Conservation (phyloP, 2,329 filamentous ascomycete species). For the Bisporella sp. region DNA sequence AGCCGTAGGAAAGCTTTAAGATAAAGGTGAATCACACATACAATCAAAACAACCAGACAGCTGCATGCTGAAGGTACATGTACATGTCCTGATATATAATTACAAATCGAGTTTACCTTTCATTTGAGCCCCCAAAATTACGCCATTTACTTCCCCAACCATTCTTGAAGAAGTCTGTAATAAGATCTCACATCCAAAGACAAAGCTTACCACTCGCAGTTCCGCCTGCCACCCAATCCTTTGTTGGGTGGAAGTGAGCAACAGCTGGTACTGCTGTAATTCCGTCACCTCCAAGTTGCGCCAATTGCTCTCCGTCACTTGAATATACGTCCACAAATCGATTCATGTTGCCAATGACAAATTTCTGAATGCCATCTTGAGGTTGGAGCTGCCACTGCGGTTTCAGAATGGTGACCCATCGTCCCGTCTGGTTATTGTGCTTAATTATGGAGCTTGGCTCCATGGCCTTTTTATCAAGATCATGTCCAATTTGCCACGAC, state of each 20-base stretch:
- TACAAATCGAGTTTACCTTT: no score
- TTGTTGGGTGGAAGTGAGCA: constrained; percentile 78
- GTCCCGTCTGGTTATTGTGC: constrained; percentile 94
- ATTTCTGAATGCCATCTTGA: constrained; percentile 72
- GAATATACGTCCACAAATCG: constrained; percentile 91
- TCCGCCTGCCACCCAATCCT: constrained; percentile 88
- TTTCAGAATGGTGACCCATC: constrained; percentile 81
- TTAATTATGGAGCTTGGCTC: constrained; percentile 60
- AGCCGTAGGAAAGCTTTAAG: no score
- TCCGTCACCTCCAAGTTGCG: constrained; percentile 78
- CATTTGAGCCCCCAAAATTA: no score
- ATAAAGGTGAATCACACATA: no score
- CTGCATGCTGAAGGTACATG: no score
- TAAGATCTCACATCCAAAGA: constrained; percentile 63
- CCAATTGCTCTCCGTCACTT: constrained; percentile 75
- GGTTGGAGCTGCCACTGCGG: constrained; percentile 85
- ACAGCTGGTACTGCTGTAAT: constrained; percentile 95
- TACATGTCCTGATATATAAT: no score
- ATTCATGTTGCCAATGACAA: constrained; percentile 96
- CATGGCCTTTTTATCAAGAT: constrained; percentile 56
- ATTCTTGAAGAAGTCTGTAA: no score
- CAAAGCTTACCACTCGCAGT: constrained; percentile 90
- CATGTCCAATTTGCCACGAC: constrained; percentile 51
- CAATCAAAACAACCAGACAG: no score
- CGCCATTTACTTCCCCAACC: no score